Base-by-base conservation (phyloP, 768 basidiomycete genomes). In the Russula vinacea region DNA sequence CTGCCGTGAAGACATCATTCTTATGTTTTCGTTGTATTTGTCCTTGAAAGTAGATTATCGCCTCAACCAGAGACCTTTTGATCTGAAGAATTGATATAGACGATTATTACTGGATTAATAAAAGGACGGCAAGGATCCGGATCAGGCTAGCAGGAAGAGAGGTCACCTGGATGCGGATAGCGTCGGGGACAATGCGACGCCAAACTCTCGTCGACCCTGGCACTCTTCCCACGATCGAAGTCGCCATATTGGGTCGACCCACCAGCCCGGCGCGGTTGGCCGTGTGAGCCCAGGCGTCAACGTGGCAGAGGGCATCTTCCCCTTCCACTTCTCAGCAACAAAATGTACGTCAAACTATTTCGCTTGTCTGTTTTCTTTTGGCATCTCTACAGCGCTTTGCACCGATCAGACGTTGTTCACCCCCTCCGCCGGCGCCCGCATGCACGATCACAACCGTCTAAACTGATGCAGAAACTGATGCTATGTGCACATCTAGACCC, bases 11-110 rank as follows among this genome's bases (percentile, higher is more conserved):
- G 60, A 56, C 60, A 40, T 44, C 47, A 56, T 29, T 29, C 60
- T 67, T 26, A 53, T 60, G 35, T 57, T 67, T 56, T 49, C n/a
- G 40, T 62, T 66, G 67, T 60, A 60, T 60, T 67, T 56, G 56
- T 57, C 51, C 22, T 49, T 39, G 64, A 66, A 61, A 67, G 59
- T 67, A 67, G 67, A 67, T 52, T 67, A 67, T 56, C 24, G 40
- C 33, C 39, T 40, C 51, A 50, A 59, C 54, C 37, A 37, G 45
- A 32, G 54, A 39, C 40, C 39, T 56, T 29, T 54, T 51, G 58
- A 56, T 50, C 26, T 42, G 42, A 22, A 37, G 53, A 55, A 55
- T 55, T 40, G 58, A 56, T 60, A 60, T 54, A 65, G 49, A 52
- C 19, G 39, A 54, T 56, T 32, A 29, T 9, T 13, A 14, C 13